Percentiles rank a stretch among this genome's conserved stretches.
Evolutionary conservation across 768 basidiomycete genomes (phyloP).

Genomic region (Boletus vermiculosoides): DNA sequence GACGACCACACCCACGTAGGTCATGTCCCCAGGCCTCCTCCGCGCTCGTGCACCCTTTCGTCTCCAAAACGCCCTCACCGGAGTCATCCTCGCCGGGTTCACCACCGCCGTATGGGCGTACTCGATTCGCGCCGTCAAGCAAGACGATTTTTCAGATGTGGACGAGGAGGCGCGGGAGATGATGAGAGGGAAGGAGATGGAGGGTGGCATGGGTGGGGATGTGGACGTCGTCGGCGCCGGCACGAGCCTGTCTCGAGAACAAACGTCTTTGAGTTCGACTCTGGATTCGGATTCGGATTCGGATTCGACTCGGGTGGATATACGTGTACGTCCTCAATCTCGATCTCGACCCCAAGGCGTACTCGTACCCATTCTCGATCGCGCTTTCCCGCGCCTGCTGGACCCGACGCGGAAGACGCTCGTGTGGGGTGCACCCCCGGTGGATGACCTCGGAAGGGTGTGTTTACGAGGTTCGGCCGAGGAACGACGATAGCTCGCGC

Average conservation of each 20-base stretch:
- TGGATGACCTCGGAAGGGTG: constrained; percentile 59
- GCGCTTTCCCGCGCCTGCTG: constrained; percentile 48
- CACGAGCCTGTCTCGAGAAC: not conserved
- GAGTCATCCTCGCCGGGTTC: constrained; percentile 67
- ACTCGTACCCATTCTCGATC: constrained; percentile 42
- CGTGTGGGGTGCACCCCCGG: constrained; percentile 70
- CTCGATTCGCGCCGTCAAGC: constrained; percentile 91
- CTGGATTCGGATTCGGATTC: not conserved
- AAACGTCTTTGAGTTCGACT: too few relatives aligned
- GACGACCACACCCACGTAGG: too few relatives aligned
- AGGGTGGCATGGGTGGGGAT: not conserved
- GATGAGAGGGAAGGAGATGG: constrained; percentile 25
- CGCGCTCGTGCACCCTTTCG: constrained; percentile 87
- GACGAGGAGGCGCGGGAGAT: constrained; percentile 73
- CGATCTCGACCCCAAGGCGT: constrained; percentile 40
- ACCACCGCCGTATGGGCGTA: constrained; percentile 85
- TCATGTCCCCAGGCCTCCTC: constrained; percentile 83
- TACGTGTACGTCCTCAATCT: not conserved
- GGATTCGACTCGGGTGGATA: not conserved
- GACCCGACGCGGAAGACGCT: constrained; percentile 64
- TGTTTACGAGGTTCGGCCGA: not conserved
- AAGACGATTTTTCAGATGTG: constrained; percentile 87
- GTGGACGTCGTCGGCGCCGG: not conserved
- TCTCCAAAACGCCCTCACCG: constrained; percentile 75
- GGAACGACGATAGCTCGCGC: not conserved